phyloP scores from a whole-genome alignment of 805 yeast genomes.

The Maudiozyma pseudohumilis region DNA sequence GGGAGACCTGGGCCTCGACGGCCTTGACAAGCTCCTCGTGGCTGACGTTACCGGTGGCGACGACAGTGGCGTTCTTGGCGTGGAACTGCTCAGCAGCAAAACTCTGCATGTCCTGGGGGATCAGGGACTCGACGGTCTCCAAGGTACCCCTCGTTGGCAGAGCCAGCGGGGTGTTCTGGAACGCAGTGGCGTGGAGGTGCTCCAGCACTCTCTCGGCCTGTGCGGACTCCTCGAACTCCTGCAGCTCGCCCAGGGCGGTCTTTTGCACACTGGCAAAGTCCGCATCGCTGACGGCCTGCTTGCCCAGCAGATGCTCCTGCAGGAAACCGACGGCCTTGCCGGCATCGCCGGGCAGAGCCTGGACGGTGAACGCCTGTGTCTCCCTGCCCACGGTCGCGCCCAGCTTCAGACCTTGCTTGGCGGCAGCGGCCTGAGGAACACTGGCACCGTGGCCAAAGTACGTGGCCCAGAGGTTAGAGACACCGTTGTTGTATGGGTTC shows the following conservation, averaged over 20 bases:
- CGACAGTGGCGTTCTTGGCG: slow-evolving; percentile 56
- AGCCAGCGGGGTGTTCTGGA: slow-evolving; percentile 75
- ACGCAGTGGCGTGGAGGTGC: slow-evolving; percentile 75
- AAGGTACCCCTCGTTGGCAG: slow-evolving; percentile 68
- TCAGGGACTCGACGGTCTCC: slow-evolving; percentile 52
- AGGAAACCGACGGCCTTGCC: slow-evolving; percentile 44
- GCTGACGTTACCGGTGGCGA: slow-evolving; percentile 55
- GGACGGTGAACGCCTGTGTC: slow-evolving; percentile 51
- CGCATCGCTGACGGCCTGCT: slow-evolving; percentile 26
- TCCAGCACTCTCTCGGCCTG: slow-evolving; percentile 49
- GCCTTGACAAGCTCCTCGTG: slow-evolving; percentile 64
- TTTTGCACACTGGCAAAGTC: slow-evolving; percentile 40
- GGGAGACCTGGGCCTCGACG: slow-evolving; percentile 40
- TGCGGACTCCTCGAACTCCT: slow-evolving; percentile 46
- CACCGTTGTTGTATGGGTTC: slow-evolving; percentile 75
- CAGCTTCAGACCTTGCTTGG: slow-evolving; percentile 46
- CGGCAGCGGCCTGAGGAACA: slow-evolving; percentile 23
- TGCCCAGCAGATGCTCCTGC: slow-evolving; percentile 29
- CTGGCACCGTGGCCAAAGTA: slow-evolving; percentile 31
- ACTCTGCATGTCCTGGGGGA: slow-evolving; percentile 45
- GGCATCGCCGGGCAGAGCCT: slow-evolving; percentile 40
- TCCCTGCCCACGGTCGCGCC: slow-evolving; percentile 51
- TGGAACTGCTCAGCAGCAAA: slow-evolving; percentile 50
- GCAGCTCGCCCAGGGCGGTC: slow-evolving; percentile 38
- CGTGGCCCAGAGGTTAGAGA: slow-evolving; percentile 52